Percentiles rank a stretch among this genome's conserved stretches.
phyloP scores from a whole-genome alignment of 805 yeast genomes.

The Ogataea haglerorum region DNA sequence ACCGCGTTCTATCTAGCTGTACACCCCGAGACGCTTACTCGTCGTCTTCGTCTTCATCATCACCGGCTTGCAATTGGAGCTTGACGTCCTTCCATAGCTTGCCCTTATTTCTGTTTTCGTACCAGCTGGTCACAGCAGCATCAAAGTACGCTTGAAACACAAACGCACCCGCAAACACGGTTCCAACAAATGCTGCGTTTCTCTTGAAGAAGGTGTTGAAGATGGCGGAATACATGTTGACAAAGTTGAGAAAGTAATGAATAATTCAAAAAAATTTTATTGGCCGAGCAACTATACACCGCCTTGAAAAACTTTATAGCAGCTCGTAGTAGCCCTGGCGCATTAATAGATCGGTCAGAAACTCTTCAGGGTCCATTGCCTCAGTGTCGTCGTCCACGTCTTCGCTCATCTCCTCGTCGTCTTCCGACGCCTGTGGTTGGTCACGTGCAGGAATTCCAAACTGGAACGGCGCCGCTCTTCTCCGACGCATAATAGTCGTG shows the following conservation, averaged over 20 bases:
- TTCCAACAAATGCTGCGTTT: slow-evolving; percentile 83
- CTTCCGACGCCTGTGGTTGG: slow-evolving; percentile 7
- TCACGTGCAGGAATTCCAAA: slow-evolving; percentile 11
- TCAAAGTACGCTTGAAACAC: slow-evolving; percentile 80
- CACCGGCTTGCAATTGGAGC: slow-evolving; percentile 52
- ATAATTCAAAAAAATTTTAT: slow-evolving; percentile 16
- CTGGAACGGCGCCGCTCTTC: slow-evolving; percentile 13
- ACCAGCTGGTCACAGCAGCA: slow-evolving; percentile 62
- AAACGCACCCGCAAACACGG: slow-evolving; percentile 81
- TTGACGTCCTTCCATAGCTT: slow-evolving; percentile 83
- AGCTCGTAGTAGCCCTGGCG: slow-evolving; percentile 15
- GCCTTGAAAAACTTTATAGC: slow-evolving; percentile 5
- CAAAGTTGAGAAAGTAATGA: slow-evolving; percentile 7
- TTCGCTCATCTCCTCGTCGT: slow-evolving; percentile 13
- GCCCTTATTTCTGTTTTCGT: slow-evolving; percentile 76
- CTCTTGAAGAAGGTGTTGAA: slow-evolving; percentile 78
- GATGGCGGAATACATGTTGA: slow-evolving; percentile 38
- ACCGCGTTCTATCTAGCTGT: slow-evolving; percentile 10
- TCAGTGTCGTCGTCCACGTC: slow-evolving; percentile 6
- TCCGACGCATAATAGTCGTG: slow-evolving; percentile 5
- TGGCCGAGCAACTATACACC: slow-evolving; percentile 12
- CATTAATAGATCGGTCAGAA: slow-evolving; percentile 15
- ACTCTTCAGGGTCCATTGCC: slow-evolving; percentile 19
- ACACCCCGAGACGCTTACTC: slow-evolving; percentile 30
- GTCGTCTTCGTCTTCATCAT: slow-evolving; percentile 58